Base-by-base conservation (phyloP, 192 early-diverging fungal genomes). In the Coemansia sp. region DNA sequence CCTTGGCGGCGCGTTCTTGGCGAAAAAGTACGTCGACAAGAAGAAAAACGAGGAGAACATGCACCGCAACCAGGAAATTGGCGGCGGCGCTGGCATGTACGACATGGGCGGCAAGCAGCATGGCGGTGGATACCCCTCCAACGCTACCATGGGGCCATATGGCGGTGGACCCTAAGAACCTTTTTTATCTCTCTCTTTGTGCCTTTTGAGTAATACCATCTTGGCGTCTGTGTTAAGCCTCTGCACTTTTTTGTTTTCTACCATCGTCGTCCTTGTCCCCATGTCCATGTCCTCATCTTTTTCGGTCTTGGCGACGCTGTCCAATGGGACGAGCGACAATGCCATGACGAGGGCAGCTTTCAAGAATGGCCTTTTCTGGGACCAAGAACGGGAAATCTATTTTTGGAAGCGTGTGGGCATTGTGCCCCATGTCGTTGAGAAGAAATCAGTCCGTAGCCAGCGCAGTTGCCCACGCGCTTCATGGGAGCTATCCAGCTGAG, bases 11-110 rank as follows among this genome's bases (percentile, higher is more conserved):
- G 56, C 56, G 33, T 58, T 60, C 64, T 14, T 55, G 28, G 52
- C 52, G 11, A 72, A 72, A 26, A 65, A 66, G 64, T 60, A 65
- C 20, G 61, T 61, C 26, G 64, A 72, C 39, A 72, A 72, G 45
- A 72, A 66, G 65, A 66, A 66, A 56, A 35, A 59, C 13, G 57
- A 43, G 53, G 53, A 66, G 9, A 39, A 45, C 37, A 28, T 13
- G 12, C 53, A 34, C 25, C 65, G 57, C 55, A 42, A 58, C 28
- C 39, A 47, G 12, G 55, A 66, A 55, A 66, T 66, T 66, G 65
- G 52, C 52, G 52, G 52, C 5, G 52, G 52, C 6, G 6, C 42
- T 21, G 39, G 36, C 37, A 57, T 65, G 50, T 65, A 57, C 64
- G 52, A 45, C 12, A 38, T 57, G 25, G 64, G 55, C 14, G 41